These are phyloP conservation scores for Cordyceps farinosa DNA, from an alignment of 2,329 filamentous ascomycete species.

Conservation along the genomic window DNA sequence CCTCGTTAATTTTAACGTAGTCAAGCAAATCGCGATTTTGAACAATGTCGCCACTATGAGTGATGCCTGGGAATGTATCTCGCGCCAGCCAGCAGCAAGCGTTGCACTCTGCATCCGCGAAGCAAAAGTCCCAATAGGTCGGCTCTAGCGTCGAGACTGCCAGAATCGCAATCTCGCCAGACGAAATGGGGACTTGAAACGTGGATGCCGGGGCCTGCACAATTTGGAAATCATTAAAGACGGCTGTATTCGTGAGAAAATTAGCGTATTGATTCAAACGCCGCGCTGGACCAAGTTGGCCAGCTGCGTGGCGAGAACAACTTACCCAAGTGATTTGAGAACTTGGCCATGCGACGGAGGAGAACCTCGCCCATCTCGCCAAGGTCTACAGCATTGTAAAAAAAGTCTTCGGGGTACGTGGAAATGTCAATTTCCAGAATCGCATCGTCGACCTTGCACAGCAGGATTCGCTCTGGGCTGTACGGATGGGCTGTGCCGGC, in stretches of 20 bases:
- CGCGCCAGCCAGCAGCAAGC: slow-evolving; percentile 18
- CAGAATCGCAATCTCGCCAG: slow-evolving; percentile 19
- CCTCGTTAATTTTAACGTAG: slow-evolving; percentile 18
- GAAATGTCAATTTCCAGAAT: slow-evolving; percentile 22
- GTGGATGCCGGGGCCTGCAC: neutral
- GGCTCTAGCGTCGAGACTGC: slow-evolving; percentile 19
- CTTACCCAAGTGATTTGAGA: slow-evolving; percentile 11
- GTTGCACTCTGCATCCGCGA: slow-evolving; percentile 18
- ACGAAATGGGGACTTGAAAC: neutral
- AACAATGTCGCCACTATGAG: slow-evolving; percentile 19
- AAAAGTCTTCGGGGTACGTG: slow-evolving; percentile 19
- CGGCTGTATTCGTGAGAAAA: neutral
- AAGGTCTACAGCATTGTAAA: slow-evolving; percentile 23
- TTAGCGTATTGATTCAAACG: neutral
- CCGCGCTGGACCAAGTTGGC: neutral
- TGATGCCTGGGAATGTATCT: slow-evolving; percentile 16
- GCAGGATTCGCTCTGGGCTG: slow-evolving; percentile 20
- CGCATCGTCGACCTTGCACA: slow-evolving; percentile 17
- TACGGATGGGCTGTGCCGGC: slow-evolving; percentile 22
- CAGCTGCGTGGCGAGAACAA: neutral
- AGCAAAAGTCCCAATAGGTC: slow-evolving; percentile 22
- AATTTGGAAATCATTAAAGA: neutral
- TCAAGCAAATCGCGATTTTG: slow-evolving; percentile 17
- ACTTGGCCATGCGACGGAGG: slow-evolving; percentile 20
- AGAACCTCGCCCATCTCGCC: slow-evolving; percentile 23